Base-by-base conservation (phyloP, 2,329 filamentous ascomycete genomes). In the Fusarium abutilonis region DNA sequence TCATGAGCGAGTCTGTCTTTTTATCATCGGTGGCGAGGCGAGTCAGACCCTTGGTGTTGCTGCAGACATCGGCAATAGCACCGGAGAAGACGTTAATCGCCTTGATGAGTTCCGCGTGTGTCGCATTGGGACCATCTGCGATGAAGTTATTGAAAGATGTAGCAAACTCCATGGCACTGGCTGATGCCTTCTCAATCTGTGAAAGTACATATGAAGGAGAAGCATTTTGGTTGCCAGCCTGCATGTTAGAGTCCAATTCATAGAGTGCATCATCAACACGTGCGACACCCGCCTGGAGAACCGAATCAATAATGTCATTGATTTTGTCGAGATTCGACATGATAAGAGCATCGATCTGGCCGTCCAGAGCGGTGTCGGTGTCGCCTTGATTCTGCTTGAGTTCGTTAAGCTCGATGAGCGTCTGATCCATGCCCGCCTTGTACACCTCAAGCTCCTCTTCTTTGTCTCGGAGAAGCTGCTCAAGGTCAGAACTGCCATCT, bases 91-190 rank as follows among this genome's bases (percentile, higher is more conserved):
- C 86, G 72, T 92, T 95, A 69, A 97, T 91, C 1, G 92, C 92
- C 74, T 93, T 93, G 76, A 98, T 98, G 60, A 99, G 90, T 57
- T 97, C 93, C 2, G 90, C 86, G 72, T 97, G 92, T 9, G 88
- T 89, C 73, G 91, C 92, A 75, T 93, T 96, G 6, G 94, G 93
- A 0, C 95, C 95, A 73, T 99, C 95, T 8, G 94, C 95, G 70
- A 99, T 96, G 76, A 96, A 98, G 77, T 96, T 96, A 81, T 97
- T 99, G 83, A 98, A 99, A 0, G 95, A 89, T 0, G 94, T 98
- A 2, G 94, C 95, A 77, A 99, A 99, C 74, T 99, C 95, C 77
- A 96, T 98, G 11, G 95, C 92, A 65, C 89, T 96, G 9, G 93
- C 88, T 8, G 93, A 95, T 1, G 95, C 93, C 80, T 98, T 99